Evolutionary conservation across 2,329 filamentous ascomycete genomes (phyloP).

Genomic region (Aphanocladium album): DNA sequence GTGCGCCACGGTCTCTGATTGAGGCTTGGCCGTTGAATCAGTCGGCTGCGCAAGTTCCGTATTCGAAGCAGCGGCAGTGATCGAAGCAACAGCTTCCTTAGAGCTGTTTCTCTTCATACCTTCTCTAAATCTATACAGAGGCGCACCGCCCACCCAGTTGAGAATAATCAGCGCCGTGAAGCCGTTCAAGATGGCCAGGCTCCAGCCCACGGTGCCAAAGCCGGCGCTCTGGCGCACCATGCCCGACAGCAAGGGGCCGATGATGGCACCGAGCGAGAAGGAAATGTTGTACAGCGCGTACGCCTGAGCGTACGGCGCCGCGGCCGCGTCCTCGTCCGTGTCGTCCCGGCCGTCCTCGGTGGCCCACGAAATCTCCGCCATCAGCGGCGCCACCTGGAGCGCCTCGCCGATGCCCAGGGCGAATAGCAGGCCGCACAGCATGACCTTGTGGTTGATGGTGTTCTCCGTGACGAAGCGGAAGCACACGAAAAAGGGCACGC

Average conservation of each 20-base stretch:
- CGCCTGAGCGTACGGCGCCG: constrained; percentile 28
- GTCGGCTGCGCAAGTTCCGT: background rate
- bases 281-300: constrained; percentile 34
- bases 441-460: constrained; percentile 24
- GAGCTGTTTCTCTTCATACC: background rate
- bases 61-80: background rate
- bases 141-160: constrained; percentile 25
- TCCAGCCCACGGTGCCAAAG: constrained; percentile 30
- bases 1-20: background rate
- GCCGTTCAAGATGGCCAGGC: constrained; percentile 24
- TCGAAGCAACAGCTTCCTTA: background rate
- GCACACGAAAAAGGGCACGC: constrained; percentile 30
- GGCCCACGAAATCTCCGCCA: constrained; percentile 33
- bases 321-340: constrained; percentile 11
- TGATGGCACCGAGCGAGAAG: constrained; percentile 27
- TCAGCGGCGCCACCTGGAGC: constrained; percentile 30
- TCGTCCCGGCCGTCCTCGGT: constrained; percentile 15
- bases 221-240: constrained; percentile 28
- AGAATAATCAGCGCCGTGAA: constrained; percentile 24
- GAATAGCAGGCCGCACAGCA: constrained; percentile 28
- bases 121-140: background rate
- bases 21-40: background rate
- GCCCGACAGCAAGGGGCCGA: constrained; percentile 30
- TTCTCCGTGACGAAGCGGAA: constrained; percentile 28
- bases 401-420: constrained; percentile 26